Conservation (phyloP, 2,329 filamentous ascomycete genomes). For the Penicillium sp. region DNA sequence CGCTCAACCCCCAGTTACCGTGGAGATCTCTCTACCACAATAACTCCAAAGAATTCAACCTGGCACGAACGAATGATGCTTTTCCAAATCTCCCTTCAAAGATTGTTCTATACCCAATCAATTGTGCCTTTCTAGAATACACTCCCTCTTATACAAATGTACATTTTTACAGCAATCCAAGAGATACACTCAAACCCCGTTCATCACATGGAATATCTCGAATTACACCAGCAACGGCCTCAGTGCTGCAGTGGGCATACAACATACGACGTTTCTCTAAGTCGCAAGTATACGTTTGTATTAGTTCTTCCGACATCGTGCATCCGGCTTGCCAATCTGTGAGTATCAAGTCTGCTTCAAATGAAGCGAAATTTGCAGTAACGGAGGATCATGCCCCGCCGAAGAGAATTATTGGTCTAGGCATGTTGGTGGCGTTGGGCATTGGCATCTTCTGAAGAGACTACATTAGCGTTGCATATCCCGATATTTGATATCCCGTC, state of each 20-base stretch:
- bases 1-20: background rate
- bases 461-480: too few species aligned
- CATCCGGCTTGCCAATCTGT: too few species aligned
- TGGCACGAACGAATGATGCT: background rate
- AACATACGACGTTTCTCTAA: slow-evolving; percentile 1
- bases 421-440: too few species aligned
- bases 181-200: background rate
- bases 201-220: background rate
- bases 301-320: too few species aligned
- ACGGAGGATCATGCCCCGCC: too few species aligned
- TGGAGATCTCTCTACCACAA: background rate
- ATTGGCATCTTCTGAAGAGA: too few species aligned
- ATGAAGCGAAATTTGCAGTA: too few species aligned
- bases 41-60: background rate
- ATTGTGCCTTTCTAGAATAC: slow-evolving; percentile 5
- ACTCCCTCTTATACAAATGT: background rate
- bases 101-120: slow-evolving; percentile 25
- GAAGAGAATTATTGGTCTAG: too few species aligned
- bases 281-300: background rate
- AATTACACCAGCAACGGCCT: slow-evolving; percentile 3
- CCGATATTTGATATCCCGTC: too few species aligned
- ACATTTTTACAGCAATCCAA: background rate
- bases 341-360: too few species aligned
- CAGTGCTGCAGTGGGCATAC: background rate
- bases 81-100: background rate